Base-by-base conservation (phyloP, 768 basidiomycete genomes). In the Lactifluus rugatus region DNA sequence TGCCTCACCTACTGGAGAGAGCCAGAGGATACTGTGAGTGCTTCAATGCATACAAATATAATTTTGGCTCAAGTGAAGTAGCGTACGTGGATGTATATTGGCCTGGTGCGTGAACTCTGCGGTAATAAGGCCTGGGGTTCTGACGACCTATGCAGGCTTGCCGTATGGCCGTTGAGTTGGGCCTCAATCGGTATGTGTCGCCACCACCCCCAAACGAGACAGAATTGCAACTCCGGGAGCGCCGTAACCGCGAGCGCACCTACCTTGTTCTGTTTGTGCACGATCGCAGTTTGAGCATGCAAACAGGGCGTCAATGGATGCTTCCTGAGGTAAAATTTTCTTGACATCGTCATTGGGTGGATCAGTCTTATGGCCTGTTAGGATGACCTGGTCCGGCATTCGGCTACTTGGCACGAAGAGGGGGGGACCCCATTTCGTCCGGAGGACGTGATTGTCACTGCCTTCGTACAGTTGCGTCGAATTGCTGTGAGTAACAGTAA, bases 1-100 rank as follows among this genome's bases (percentile, higher is more conserved):
- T 91, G 89, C 65, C 75, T 94, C 60, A 89, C 85, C 39, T 94
- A 93, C 70, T 94, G 90, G 89, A 85, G 81, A 68, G 88, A 90
- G 65, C 87, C 90, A 41, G 84, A 88, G 62, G 93, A 95, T 64
- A 87, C 82, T 55, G 87, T 87, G 62, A 48, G 79, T 69, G 14
- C 70, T 54, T 57, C 42, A 51, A 59, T 44, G 36, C 56, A 48
- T 61, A 54, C 19, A 19, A n/a, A 11, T 52, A 13, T 3, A 32
- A n/a, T 4, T 21, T 39, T 41, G n/a, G 17, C 47, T 60, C 21
- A 54, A 50, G 56, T 37, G 39, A 59, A 56, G 26, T 67, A 89
- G 86, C 80, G 85, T 46, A 90, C 89, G 13, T 93, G 89, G 89
- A 86, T 81, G 53, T 92, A 86, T 68, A 89, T 93, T 68, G 89